Conservation (phyloP, 352 stramenopile genomes). For the Globisporangium okanoganense region DNA sequence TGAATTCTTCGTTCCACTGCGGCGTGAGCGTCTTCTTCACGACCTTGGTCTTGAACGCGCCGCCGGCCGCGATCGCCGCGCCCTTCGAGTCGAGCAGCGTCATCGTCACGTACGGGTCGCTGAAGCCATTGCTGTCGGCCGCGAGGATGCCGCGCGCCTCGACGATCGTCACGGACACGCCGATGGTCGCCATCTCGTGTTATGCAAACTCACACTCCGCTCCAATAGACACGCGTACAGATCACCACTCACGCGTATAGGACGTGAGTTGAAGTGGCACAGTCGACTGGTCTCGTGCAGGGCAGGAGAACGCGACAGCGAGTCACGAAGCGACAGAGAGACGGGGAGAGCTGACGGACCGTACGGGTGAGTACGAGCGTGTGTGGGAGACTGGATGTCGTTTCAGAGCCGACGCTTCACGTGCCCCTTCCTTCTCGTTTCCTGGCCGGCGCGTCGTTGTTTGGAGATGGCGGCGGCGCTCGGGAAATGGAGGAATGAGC, state of each 20-base stretch:
- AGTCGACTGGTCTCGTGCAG: neutral
- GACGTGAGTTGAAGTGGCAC: constrained; percentile 2
- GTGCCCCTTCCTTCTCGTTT: neutral
- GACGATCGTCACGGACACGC: constrained; percentile 45
- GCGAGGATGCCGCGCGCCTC: constrained; percentile 65
- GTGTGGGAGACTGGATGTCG: neutral
- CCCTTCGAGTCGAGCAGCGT: constrained; percentile 67
- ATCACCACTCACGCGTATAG: neutral
- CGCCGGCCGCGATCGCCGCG: constrained; percentile 31
- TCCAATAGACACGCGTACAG: neutral
- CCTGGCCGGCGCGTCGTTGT: neutral
- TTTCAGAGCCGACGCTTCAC: constrained; percentile 8
- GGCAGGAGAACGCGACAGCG: too few relatives aligned
- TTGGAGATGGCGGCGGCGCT: neutral
- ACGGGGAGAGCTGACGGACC: neutral
- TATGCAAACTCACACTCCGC: neutral
- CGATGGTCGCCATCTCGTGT: constrained; percentile 5
- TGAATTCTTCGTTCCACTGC: constrained; percentile 55
- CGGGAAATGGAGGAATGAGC: too few relatives aligned
- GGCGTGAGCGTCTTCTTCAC: constrained; percentile 65
- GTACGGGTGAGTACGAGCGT: neutral
- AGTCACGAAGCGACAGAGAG: neutral
- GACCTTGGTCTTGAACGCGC: constrained; percentile 61
- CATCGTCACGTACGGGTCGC: constrained; percentile 68
- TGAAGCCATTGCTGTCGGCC: constrained; percentile 61